A percentile compares a stretch with the other conserved stretches of the same genome.
Evolutionary conservation across 495 filamentous ascomycete species (phyloP).

Genomic region (Neurospora sp.): DNA sequence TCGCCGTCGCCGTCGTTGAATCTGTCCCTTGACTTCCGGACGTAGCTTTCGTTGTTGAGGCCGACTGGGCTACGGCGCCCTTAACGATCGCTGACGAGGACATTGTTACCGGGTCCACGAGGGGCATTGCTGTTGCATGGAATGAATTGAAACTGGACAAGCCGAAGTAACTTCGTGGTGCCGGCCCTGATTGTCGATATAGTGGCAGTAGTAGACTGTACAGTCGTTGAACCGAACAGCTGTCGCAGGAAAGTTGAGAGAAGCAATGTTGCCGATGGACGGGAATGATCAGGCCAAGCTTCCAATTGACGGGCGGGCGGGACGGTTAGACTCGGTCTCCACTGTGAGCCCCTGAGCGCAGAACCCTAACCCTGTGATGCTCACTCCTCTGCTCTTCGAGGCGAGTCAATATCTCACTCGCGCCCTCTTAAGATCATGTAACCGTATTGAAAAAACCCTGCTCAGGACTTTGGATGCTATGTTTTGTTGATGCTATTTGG

Average conservation of each 20-base stretch:
- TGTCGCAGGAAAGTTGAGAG: background rate
- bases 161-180: background rate
- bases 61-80: conserved; percentile 1
- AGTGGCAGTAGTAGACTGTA: background rate
- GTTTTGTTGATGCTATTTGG: background rate
- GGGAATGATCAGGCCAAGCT: background rate
- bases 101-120: conserved; percentile 25
- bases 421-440: background rate
- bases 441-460: background rate
- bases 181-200: background rate
- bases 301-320: background rate
- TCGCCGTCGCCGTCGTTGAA: background rate
- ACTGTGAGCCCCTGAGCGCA: background rate
- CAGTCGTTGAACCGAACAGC: background rate
- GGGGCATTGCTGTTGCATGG: conserved; percentile 16
- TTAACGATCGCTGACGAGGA: conserved; percentile 13
- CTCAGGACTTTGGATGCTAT: background rate
- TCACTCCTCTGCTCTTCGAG: background rate
- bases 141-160: background rate
- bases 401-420: background rate
- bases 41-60: background rate
- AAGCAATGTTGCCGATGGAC: background rate
- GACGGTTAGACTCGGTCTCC: background rate
- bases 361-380: conserved; percentile 17
- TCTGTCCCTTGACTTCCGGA: background rate